These are phyloP conservation scores for Globisporangium sylvaticum DNA, from an alignment of 352 stramenopile species.

Conservation along the genomic window DNA sequence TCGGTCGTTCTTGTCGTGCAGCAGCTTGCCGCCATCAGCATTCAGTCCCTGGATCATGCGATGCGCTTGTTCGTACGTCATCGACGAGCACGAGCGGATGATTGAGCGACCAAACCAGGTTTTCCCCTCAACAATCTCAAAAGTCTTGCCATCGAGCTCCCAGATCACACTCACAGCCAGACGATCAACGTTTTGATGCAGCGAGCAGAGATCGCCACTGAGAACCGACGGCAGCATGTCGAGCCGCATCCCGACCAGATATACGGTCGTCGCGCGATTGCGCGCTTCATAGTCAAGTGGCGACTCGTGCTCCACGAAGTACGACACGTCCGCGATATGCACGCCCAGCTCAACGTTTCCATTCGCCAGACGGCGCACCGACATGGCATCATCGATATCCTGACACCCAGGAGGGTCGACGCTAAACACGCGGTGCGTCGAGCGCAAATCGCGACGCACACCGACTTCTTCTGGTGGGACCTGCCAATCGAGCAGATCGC, in stretches of 20 bases:
- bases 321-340: conserved; percentile 99
- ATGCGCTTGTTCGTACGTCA: conserved; percentile 86
- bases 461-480: conserved; percentile 48
- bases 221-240: conserved; percentile 93
- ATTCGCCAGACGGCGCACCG: conserved; percentile 66
- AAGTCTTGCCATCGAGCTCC: conserved; percentile 77
- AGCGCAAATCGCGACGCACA: conserved; percentile 62
- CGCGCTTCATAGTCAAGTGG: conserved; percentile 94
- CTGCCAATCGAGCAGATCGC: conserved; percentile 63
- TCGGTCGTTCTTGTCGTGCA: conserved; percentile 14
- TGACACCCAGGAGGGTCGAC: conserved; percentile 87
- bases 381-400: conserved; percentile 91
- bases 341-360: conserved; percentile 93
- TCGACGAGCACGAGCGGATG: conserved; percentile 93
- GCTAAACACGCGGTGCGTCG: conserved; percentile 80
- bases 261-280: conserved; percentile 92
- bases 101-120: conserved; percentile 92
- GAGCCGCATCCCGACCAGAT: conserved; percentile 93
- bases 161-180: conserved; percentile 91
- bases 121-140: conserved; percentile 42
- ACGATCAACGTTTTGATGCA: conserved; percentile 88
- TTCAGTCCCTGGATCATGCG: conserved; percentile 63
- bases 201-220: conserved; percentile 86
- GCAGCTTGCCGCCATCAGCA: conserved; percentile 44
- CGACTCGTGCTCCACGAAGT: conserved; percentile 96